Conservation (phyloP, 805 yeast species). For the Hanseniaspora occidentalis region DNA sequence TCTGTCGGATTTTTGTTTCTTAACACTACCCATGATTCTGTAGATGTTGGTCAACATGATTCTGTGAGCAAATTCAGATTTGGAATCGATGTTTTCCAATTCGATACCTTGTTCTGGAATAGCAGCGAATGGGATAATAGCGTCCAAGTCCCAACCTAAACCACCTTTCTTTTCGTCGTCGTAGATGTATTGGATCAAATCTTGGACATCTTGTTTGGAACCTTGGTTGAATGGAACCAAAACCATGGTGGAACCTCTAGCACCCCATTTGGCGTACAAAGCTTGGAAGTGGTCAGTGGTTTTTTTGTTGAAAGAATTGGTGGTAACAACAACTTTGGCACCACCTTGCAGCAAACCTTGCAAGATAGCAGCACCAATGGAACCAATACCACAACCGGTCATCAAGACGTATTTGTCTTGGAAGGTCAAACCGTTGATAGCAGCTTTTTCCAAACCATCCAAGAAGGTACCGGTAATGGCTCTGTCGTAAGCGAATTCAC, state of each 20-base stretch:
- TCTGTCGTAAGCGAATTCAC: conserved; percentile 78
- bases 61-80: conserved; percentile 96
- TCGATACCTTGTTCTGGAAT: conserved; percentile 98
- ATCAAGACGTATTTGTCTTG: conserved; percentile 78
- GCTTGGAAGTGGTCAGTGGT: conserved; percentile 94
- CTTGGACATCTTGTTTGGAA: conserved; percentile 84
- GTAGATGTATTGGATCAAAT: conserved; percentile 75
- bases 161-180: conserved; percentile 76
- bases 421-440: conserved; percentile 86
- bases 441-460: conserved; percentile 87
- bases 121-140: conserved; percentile 94
- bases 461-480: conserved; percentile 64
- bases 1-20: conserved; percentile 63
- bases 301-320: conserved; percentile 86
- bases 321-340: conserved; percentile 92
- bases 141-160: conserved; percentile 96
- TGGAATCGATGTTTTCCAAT: conserved; percentile 82
- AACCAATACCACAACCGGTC: conserved; percentile 98
- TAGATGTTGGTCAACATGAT: conserved; percentile 93
- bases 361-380: conserved; percentile 94
- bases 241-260: conserved; percentile 79
- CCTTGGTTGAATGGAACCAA: conserved; percentile 99
- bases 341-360: conserved; percentile 96
- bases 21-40: conserved; percentile 84
- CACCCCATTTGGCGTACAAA: conserved; percentile 85